phyloP scores from a whole-genome alignment of 345 rosid genomes.

The Eucalyptus pauciflora region DNA sequence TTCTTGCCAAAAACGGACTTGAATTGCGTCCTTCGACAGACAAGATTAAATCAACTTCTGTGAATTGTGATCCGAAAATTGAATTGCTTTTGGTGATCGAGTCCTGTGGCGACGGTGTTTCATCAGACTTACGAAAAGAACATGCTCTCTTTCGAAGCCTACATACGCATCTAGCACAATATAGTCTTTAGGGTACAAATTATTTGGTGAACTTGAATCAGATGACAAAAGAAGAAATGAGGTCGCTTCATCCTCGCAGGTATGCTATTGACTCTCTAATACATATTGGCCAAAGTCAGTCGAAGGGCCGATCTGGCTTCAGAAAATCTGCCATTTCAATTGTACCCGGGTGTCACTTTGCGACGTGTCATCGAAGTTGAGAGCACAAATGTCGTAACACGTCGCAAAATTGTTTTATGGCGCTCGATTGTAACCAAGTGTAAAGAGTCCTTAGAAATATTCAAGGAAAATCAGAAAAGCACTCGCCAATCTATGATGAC shows the following conservation, averaged over 20 bases:
- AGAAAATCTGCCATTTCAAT: background rate
- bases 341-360: no score
- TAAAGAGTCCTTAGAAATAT: background rate
- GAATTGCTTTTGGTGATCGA: constrained; percentile 23
- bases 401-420: background rate
- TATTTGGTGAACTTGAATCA: constrained; percentile 19
- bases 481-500: no score
- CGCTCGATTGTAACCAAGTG: background rate
- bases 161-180: background rate
- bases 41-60: background rate
- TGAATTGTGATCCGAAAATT: background rate
- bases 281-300: background rate
- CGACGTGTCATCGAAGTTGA: no score
- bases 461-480: no score
- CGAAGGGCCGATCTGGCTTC: background rate
- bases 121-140: background rate
- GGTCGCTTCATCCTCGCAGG: background rate
- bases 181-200: constrained; percentile 23
- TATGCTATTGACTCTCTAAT: background rate
- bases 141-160: background rate
- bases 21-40: background rate
- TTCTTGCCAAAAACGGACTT: no score
- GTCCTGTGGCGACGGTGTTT: background rate
- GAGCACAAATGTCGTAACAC: no score
- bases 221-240: background rate